A percentile compares a stretch with the other conserved stretches of the same genome.
These are phyloP conservation scores for Blastobotrys chiropterorum DNA, from an alignment of 805 yeast species.

Conservation along the genomic window DNA sequence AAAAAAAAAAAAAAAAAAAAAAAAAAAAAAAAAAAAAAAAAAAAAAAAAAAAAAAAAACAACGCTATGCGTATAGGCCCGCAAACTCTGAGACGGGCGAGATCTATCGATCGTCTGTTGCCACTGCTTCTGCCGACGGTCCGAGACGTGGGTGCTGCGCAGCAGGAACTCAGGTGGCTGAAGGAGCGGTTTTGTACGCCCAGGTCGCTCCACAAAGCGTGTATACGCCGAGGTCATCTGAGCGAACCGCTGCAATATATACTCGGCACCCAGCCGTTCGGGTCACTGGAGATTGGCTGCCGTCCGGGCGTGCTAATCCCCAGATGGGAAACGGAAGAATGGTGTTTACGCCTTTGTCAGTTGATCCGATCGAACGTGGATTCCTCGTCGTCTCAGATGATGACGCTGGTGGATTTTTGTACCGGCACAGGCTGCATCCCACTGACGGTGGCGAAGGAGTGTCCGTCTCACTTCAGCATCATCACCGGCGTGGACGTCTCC, in stretches of 20 bases:
- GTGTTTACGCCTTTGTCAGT: slow-evolving; percentile 42
- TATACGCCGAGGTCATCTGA: slow-evolving; percentile 38
- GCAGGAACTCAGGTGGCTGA: slow-evolving; percentile 62
- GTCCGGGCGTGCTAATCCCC: slow-evolving; percentile 71
- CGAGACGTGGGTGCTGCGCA: slow-evolving; percentile 36
- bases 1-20: too few relatives aligned
- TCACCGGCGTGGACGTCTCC: neutral
- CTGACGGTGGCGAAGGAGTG: slow-evolving; percentile 37
- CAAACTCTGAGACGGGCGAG: slow-evolving; percentile 12
- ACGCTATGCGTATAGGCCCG: slow-evolving; percentile 20
- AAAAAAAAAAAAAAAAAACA: neutral
- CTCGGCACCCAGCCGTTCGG: slow-evolving; percentile 88
- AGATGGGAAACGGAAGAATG: slow-evolving; percentile 96
- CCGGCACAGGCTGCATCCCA: slow-evolving; percentile 88
- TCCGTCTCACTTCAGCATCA: neutral
- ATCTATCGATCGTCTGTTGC: slow-evolving; percentile 15
- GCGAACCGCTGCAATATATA: slow-evolving; percentile 77
- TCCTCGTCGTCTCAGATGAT: neutral
- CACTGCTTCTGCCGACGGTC: slow-evolving; percentile 20
- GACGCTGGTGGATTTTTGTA: slow-evolving; percentile 60
- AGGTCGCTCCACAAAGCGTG: slow-evolving; percentile 46
- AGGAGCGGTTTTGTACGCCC: slow-evolving; percentile 42
- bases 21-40: neutral
- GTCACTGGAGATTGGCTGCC: slow-evolving; percentile 50
- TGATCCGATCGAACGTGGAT: neutral